Evolutionary conservation across 148 eudicot genomes (phyloP), one percentile per base, ranked within the genome.

Genomic region (Silene latifolia): DNA sequence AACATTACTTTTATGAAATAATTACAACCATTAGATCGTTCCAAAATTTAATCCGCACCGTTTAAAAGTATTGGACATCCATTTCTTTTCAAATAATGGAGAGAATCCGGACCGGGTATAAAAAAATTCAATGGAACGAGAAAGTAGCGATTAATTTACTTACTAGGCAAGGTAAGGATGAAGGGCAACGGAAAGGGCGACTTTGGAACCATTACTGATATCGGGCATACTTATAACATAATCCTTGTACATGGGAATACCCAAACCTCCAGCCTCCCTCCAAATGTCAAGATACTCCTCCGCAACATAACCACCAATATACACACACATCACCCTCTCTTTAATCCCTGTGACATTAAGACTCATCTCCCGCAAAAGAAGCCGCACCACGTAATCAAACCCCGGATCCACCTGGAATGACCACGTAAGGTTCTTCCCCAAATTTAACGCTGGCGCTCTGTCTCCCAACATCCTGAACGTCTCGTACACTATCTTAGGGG

Each of bases 331-430:
- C 17, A 25, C 58, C 56, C 42, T 77, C 1, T 72, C 54, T 4
- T 10, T 11, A 2, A 6, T 15, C 14, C 53, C 71, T 8, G 72
- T 76, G 4, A 79, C 51, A 12, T 7, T 10, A 3, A 1, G 15
- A 21, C 69, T 78, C n/a, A 78, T 32, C 74, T 84, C 86, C 25
- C 84, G 81, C 11, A 82, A 80, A 80, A 83, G 87, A 17, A 88
- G 77, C 74, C 92, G 71, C 25, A 88, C 73, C 60, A 85, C 39
- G 25, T 86, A 88, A 24, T 25, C 17, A 74, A 88, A 88, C 54
- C 88, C 88, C 2, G 77, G 63, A 62, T 88, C 88, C 19, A 88
- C 84, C 2, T 72, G 15, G 60, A 84, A 68, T 29, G 8, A 18
- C 87, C 87, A 87, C 15, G 78, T 87, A 1, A 78, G 27, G 51